phyloP scores from a whole-genome alignment of 352 stramenopile species.

The Pythium biforme region DNA sequence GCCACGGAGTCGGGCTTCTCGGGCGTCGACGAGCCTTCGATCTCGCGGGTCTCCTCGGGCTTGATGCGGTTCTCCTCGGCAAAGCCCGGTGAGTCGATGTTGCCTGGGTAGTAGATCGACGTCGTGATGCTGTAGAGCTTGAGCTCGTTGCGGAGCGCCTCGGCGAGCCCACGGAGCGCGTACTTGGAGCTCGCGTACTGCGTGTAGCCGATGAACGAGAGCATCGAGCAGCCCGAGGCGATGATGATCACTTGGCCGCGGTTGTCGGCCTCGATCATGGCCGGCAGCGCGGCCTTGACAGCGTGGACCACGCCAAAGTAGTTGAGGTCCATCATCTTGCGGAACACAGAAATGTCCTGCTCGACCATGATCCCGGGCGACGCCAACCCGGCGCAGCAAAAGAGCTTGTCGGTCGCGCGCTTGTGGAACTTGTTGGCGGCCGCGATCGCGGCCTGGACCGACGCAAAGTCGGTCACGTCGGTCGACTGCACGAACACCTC shows the following conservation, averaged over 20 bases:
- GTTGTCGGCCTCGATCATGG: slow-evolving; percentile 64
- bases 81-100: slow-evolving; percentile 81
- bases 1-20: slow-evolving; percentile 61
- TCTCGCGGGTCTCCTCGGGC: slow-evolving; percentile 65
- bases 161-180: slow-evolving; percentile 71
- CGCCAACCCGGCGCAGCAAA: slow-evolving; percentile 67
- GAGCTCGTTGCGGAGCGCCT: slow-evolving; percentile 79
- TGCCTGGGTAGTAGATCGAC: slow-evolving; percentile 79
- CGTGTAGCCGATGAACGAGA: slow-evolving; percentile 82
- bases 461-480: slow-evolving; percentile 65
- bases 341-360: slow-evolving; percentile 65
- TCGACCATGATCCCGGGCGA: slow-evolving; percentile 75
- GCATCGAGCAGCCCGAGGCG: slow-evolving; percentile 62
- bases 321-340: slow-evolving; percentile 85
- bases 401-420: slow-evolving; percentile 62
- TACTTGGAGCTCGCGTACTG: slow-evolving; percentile 85
- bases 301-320: slow-evolving; percentile 83
- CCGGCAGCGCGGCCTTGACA: slow-evolving; percentile 77
- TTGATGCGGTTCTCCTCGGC: slow-evolving; percentile 77
- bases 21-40: slow-evolving; percentile 59
- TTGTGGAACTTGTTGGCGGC: slow-evolving; percentile 68
- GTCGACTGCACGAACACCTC: slow-evolving; percentile 69
- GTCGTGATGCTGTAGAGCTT: slow-evolving; percentile 66
- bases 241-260: slow-evolving; percentile 71
- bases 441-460: slow-evolving; percentile 59